Evolutionary conservation across 495 filamentous ascomycete species (phyloP), one percentile per base, ranked within the genome.

Genomic region (Neurospora tetraspora): DNA sequence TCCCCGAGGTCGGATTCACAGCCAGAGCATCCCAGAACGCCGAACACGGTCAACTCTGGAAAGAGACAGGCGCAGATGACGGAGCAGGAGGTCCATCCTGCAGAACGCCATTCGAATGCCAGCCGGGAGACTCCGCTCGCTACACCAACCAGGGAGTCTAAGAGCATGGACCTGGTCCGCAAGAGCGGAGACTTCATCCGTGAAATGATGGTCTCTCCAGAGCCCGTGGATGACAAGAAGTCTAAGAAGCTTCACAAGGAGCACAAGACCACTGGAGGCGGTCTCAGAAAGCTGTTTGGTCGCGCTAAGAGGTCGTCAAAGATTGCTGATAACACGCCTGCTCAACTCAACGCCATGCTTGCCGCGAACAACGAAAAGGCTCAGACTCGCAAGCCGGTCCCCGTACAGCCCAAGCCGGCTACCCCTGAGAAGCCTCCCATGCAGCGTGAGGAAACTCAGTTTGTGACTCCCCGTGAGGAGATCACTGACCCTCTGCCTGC

Each of bases 231-330:
- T 6, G 78, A 78, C 73, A 87, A 84, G 77, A 83, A 81, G 74
- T 80, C 79, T 4, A 87, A 85, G 74, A 90, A 89, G 80, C 83
- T 90, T 47, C 84, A 86, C 42, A 86, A 86, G 73, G 86, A 88
- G 74, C 85, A 84, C 74, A 85, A 84, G 76, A 68, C 71, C 3
- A 74, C 78, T 18, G 80, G 75, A 11, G 78, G 79, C 47, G 83
- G 87, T 7, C 86, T 92, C 71, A 87, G 84, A 74, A 91, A 89
- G 81, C 78, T 92, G 71, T 92, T 92, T 76, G 85, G 85, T 39
- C 86, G 88, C 72, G 89, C 86, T 79, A 88, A 88, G 80, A 86
- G 86, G 69, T 75, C 80, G 69, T 87, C 84, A 0, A 86, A 83
- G 79, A 69, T 86, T 40, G 84, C 85, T 20, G 85, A 86, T 12